These are phyloP conservation scores for Lentinula novae-zelandiae DNA, from an alignment of 1,284 basidiomycete species.

Conservation along the genomic window DNA sequence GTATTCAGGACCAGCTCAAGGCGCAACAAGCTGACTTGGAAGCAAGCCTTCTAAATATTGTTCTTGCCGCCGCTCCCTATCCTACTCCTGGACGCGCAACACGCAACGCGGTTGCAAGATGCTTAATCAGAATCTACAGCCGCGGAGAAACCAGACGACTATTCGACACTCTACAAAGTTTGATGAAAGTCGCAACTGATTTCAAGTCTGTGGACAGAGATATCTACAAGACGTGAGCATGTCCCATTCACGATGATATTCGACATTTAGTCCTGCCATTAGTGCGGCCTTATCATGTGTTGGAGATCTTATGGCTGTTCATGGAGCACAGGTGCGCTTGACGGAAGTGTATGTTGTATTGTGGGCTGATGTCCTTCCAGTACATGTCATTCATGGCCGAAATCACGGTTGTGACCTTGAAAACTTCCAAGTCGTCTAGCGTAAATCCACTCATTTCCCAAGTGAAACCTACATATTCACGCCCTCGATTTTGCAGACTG, in stretches of 20 bases:
- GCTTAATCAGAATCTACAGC: conserved; percentile 74
- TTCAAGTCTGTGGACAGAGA: conserved; percentile 65
- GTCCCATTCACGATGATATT: conserved; percentile 3
- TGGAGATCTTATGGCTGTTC: conserved; percentile 83
- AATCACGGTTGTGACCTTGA: conserved; percentile 63
- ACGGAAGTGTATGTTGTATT: background rate
- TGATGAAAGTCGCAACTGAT: conserved; percentile 74
- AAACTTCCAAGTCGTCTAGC: conserved; percentile 66
- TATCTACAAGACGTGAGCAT: conserved; percentile 60
- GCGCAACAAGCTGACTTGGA: conserved; percentile 59
- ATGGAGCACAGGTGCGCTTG: conserved; percentile 75
- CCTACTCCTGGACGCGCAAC: conserved; percentile 84
- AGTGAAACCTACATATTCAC: background rate
- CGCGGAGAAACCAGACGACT: conserved; percentile 80
- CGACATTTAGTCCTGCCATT: conserved; percentile 15
- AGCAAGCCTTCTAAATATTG: conserved; percentile 57
- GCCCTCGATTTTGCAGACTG: conserved; percentile 41
- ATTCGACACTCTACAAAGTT: conserved; percentile 83
- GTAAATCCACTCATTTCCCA: conserved; percentile 34
- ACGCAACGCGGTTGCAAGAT: conserved; percentile 77
- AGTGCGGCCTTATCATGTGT: conserved; percentile 80
- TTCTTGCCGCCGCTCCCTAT: conserved; percentile 57
- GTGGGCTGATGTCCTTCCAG: conserved; percentile 35
- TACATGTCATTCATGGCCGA: conserved; percentile 96
- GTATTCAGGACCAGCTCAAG: conserved; percentile 61